Evolutionary conservation across 148 eudicot species (phyloP).

Genomic region (Rhododendron williamsianum): DNA sequence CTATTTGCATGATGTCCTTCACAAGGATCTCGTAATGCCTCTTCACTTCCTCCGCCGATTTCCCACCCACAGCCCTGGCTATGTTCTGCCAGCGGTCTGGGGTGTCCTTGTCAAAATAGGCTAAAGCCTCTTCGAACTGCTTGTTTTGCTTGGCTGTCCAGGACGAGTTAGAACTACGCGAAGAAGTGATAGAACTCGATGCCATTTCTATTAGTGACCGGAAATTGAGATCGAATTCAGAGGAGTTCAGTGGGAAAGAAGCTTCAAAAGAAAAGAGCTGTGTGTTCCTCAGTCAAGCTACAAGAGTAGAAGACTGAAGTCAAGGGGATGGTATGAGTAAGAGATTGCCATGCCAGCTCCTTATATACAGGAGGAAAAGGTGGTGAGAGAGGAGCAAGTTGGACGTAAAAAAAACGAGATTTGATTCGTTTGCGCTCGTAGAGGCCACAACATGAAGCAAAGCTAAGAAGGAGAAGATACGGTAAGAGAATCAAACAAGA

Average conservation of each 20-base stretch:
- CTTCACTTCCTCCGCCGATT: slow-evolving; percentile 54
- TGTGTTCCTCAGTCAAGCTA: slow-evolving; percentile 17
- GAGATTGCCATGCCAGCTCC: slow-evolving; percentile 22
- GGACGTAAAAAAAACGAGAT: slow-evolving; percentile 15
- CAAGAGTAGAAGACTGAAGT: slow-evolving; percentile 24
- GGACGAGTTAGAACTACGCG: slow-evolving; percentile 32
- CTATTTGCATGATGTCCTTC: slow-evolving; percentile 47
- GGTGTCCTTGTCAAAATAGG: slow-evolving; percentile 51
- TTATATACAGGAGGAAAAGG: slow-evolving; percentile 26
- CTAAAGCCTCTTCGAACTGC: slow-evolving; percentile 59
- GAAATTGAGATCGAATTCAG: neutral
- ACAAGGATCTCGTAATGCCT: slow-evolving; percentile 49
- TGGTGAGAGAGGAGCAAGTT: slow-evolving; percentile 30
- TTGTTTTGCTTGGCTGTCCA: slow-evolving; percentile 62
- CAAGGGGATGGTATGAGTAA: slow-evolving; percentile 28
- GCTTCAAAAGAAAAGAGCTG: neutral
- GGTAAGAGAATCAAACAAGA: slow-evolving; percentile 11
- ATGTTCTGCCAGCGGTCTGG: slow-evolving; percentile 69
- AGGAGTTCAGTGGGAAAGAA: neutral
- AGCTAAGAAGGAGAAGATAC: neutral
- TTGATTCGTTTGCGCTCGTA: slow-evolving; percentile 23
- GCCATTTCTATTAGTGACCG: slow-evolving; percentile 28
- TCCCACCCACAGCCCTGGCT: slow-evolving; percentile 54
- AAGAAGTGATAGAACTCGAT: slow-evolving; percentile 31
- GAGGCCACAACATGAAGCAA: slow-evolving; percentile 9